Base-by-base conservation (phyloP, 495 filamentous ascomycete species). In the Xylaria castorea region DNA sequence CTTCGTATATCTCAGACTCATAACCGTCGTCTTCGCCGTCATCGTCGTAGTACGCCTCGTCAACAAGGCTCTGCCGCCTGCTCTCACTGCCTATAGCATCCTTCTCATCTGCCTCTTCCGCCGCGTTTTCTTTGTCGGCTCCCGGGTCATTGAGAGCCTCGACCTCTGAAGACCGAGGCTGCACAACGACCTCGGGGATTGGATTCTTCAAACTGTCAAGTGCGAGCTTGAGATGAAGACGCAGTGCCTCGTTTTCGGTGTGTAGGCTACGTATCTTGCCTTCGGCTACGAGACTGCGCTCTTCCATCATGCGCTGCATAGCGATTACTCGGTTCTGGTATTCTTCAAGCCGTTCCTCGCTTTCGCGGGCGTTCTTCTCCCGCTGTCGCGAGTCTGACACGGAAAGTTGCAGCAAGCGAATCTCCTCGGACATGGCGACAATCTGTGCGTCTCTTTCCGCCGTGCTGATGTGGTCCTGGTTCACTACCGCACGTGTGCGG, bases 391-490 rank as follows among this genome's bases (percentile, higher is more conserved):
- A 86, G 63, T 89, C 85, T 55, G 87, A 89, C 51, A 95, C 91
- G 38, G 88, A 91, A 64, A 95, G 84, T 81, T 98, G 95, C 46
- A 99, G 84, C 48, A 84, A 81, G 14, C 93, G 91, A 74, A 99
- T 98, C 70, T 94, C 95, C 75, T 95, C 94, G 8, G 93, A 91
- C 96, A 99, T 98, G 70, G 93, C 93, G 0, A 88, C 86, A 74
- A 99, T 97, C 83, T 98, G 93, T 22, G 92, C 93, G 81, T 99
- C 96, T 71, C 97, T 91, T 82, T 98, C 92, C 3, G 94, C 95
- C 22, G 91, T 87, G 25, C 91, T 92, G 72, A 97, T 87, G 76
- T 91, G 90, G 80, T 98, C 95, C 83, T 98, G 93, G 84, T 99
- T 99, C 75, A 97, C 93, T 36, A 92, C 90, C n/a, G 97, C 96